Percentiles rank a stretch among this genome's conserved stretches.
These are phyloP conservation scores for Cladosporium sp. DNA, from an alignment of 2,329 filamentous ascomycete species.

Conservation along the genomic window DNA sequence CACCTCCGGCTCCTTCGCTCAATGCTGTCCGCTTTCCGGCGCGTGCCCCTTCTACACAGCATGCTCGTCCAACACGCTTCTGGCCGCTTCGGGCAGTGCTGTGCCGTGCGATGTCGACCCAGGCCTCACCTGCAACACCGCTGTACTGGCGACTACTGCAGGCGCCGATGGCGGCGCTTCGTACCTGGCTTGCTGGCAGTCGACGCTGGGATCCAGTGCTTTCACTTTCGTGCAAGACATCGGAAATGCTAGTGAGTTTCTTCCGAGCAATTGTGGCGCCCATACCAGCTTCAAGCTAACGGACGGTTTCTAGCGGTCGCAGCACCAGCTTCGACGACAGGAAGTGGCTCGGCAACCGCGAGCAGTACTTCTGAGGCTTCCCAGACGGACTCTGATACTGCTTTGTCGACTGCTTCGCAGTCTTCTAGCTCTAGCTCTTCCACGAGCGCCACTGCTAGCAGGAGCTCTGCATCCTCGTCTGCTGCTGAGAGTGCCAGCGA, in stretches of 20 bases:
- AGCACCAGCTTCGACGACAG: not conserved
- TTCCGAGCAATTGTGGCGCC: too few species aligned
- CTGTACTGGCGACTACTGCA: not conserved
- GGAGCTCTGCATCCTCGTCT: not conserved
- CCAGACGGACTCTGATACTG: not conserved
- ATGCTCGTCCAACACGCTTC: conserved; percentile 14
- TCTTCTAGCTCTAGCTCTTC: not conserved
- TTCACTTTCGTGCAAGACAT: conserved; percentile 14
- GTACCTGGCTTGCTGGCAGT: conserved; percentile 17
- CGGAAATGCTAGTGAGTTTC: not conserved
- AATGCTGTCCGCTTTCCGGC: conserved; percentile 9
- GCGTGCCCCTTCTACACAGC: conserved; percentile 8
- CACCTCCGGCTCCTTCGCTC: conserved; percentile 3
- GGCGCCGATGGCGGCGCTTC: not conserved
- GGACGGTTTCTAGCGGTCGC: not conserved
- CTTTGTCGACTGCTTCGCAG: not conserved
- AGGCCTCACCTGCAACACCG: conserved; percentile 11
- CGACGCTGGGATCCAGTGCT: conserved; percentile 4
- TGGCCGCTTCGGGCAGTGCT: not conserved
- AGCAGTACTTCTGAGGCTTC: not conserved
- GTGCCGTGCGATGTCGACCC: conserved; percentile 11
- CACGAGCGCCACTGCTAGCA: not conserved
- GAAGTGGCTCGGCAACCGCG: not conserved
- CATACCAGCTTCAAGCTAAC: not conserved
- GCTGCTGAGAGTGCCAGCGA: not conserved